Conservation (phyloP, 2,329 filamentous ascomycete genomes). For the Aspergillus flavus region DNA sequence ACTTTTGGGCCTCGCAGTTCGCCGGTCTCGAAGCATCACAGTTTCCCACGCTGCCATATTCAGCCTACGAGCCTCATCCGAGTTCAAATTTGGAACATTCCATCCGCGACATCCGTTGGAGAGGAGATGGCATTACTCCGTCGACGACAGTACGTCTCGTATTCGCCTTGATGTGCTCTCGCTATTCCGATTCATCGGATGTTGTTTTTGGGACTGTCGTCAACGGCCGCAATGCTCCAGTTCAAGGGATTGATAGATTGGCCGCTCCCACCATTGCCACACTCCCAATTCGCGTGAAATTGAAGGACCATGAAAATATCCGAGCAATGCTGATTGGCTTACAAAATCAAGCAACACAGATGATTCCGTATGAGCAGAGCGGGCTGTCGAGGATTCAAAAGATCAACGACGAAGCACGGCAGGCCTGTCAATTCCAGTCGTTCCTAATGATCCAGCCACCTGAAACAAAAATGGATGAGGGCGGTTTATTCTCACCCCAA, state of each 20-base stretch:
- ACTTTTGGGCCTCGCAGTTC: constrained; percentile 10
- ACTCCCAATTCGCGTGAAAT: constrained; percentile 17
- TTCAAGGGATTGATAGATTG: constrained; percentile 42
- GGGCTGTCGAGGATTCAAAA: constrained; percentile 51
- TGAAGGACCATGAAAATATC: constrained; percentile 28
- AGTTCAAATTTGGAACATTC: not conserved
- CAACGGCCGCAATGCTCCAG: constrained; percentile 41
- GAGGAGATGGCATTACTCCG: constrained; percentile 13
- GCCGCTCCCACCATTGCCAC: constrained; percentile 20
- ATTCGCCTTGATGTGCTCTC: constrained; percentile 40
- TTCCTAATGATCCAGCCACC: constrained; percentile 39
- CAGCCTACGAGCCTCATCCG: constrained; percentile 4
- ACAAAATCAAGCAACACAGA: constrained; percentile 54
- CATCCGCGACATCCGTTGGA: not conserved
- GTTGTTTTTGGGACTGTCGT: constrained; percentile 46
- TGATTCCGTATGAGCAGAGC: constrained; percentile 64
- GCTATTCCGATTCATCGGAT: constrained; percentile 39
- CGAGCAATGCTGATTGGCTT: constrained; percentile 55
- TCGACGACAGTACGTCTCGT: constrained; percentile 40
- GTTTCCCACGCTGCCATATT: constrained; percentile 6
- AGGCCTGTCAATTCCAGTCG: constrained; percentile 45
- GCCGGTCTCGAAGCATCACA: not conserved
- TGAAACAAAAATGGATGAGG: not conserved
- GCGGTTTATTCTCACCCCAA: not conserved
- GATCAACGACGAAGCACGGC: constrained; percentile 46